Percentiles rank a stretch among this genome's conserved stretches.
phyloP scores from a whole-genome alignment of 257 asterid genomes.

The Fraxinus quadrangulata region DNA sequence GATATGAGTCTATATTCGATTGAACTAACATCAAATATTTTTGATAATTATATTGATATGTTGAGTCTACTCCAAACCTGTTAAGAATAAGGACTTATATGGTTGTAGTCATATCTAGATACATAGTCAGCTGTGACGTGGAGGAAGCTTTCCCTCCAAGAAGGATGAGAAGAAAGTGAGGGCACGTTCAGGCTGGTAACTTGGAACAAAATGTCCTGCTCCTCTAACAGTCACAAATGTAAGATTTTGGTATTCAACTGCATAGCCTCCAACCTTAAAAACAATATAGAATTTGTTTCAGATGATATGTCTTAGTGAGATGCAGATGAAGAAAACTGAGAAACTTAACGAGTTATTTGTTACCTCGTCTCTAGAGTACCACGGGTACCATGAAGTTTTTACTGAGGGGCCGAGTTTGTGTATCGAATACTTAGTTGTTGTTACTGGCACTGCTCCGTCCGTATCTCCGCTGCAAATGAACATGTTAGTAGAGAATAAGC shows the following conservation, averaged over 20 bases:
- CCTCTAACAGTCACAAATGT: constrained; percentile 37
- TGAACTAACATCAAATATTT: too few relatives aligned
- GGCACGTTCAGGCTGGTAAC: constrained; percentile 36
- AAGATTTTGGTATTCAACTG: constrained; percentile 32
- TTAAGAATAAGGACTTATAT: too few relatives aligned
- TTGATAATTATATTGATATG: too few relatives aligned
- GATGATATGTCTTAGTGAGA: neutral
- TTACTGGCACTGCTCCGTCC: constrained; percentile 25
- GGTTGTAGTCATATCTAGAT: neutral
- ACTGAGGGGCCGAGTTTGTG: constrained; percentile 21
- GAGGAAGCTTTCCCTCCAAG: constrained; percentile 30
- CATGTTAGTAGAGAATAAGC: neutral
- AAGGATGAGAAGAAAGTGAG: constrained; percentile 29
- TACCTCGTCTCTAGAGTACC: constrained; percentile 32
- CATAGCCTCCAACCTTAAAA: constrained; percentile 40
- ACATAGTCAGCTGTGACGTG: neutral
- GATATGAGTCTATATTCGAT: too few relatives aligned
- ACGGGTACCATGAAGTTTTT: constrained; percentile 33
- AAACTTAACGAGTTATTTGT: neutral
- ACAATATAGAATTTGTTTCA: neutral
- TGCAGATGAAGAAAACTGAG: neutral
- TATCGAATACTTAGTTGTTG: constrained; percentile 28
- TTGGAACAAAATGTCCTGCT: constrained; percentile 37
- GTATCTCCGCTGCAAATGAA: constrained; percentile 31
- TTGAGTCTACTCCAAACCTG: too few relatives aligned